phyloP scores from a whole-genome alignment of 148 eudicot genomes.

The Vaccinium myrtillus region DNA sequence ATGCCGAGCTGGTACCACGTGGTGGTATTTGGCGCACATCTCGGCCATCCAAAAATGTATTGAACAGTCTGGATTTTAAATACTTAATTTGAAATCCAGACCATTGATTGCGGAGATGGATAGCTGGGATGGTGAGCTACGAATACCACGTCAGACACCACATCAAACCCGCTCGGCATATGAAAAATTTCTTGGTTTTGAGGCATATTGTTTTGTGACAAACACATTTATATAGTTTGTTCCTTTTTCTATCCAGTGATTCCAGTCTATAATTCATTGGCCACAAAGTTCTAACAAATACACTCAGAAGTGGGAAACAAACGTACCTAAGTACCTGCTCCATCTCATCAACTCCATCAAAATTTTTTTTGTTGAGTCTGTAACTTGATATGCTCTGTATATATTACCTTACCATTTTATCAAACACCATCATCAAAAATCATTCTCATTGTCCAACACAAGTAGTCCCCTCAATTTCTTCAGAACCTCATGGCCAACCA shows the following conservation, averaged over 20 bases:
- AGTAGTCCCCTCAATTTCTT: conserved; percentile 1
- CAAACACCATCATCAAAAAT: conserved; percentile 13
- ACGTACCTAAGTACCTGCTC: conserved; percentile 37
- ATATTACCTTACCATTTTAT: conserved; percentile 21
- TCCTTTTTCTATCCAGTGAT: not conserved
- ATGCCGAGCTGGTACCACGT: too few species aligned
- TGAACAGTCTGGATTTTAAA: too few species aligned
- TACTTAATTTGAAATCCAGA: too few species aligned
- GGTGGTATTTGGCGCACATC: too few species aligned
- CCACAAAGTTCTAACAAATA: conserved; percentile 44
- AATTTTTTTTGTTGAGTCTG: not conserved
- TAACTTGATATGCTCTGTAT: conserved; percentile 6
- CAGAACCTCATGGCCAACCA: conserved; percentile 20
- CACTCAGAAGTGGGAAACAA: conserved; percentile 30
- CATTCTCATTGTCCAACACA: not conserved
- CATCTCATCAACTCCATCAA: conserved; percentile 55
- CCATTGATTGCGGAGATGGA: too few species aligned
- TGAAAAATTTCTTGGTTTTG: too few species aligned
- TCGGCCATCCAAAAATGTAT: too few species aligned
- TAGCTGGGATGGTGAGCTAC: too few species aligned
- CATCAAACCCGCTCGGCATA: too few species aligned
- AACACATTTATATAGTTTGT: not conserved
- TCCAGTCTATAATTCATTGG: not conserved
- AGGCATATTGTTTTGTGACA: not conserved
- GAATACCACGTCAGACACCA: too few species aligned